Base-by-base conservation (phyloP, 1,284 basidiomycete genomes). In the Pascua guehoae region DNA sequence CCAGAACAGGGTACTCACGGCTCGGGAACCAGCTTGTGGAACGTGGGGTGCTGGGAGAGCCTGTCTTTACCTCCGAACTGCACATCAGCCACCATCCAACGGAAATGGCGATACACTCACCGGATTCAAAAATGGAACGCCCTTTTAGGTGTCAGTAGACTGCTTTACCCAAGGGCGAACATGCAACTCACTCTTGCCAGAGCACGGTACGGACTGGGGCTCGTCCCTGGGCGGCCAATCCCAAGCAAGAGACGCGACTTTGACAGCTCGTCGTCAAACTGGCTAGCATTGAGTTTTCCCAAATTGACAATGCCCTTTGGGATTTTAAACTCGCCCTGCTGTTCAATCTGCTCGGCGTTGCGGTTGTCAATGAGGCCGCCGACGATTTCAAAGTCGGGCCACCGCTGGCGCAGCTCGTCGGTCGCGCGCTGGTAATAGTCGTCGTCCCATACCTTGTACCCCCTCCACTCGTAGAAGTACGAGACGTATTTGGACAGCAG, bases 361-460 rank as follows among this genome's bases (percentile, higher is more conserved):
- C 62, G 39, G 16, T 53, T 48, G 45, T 67, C 64, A 10, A 36
- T 46, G 39, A 57, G 49, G 16, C 49, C 57, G 16, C 53, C 60
- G 5, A 65, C 62, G 43, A 67, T 64, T 47, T 67, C 62, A 17
- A 67, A 65, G 37, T 57, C 62, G 4, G 62, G 60, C 40, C 57
- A 65, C 49, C 61, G 57, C 12, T 51, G 17, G 5, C 55, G 47
- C 15, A 67, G 47, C 36, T 66, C 61, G 12, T 43, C 32, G 42
- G 11, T 15, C 10, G 63, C 66, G 12, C 60, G 56, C n/a, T 16
- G 10, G 45, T 17, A 46, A 7, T 4, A 17, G 45, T 46, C 45
- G 4, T 32, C 24, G 4, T 32, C 40, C n/a, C 40, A n/a, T 7
- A 32, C 8, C 18, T 15, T 18, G 40, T 54, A 18, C n/a, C 41